phyloP scores from a whole-genome alignment of 768 basidiomycete species.

The Podaxis rugospora region DNA sequence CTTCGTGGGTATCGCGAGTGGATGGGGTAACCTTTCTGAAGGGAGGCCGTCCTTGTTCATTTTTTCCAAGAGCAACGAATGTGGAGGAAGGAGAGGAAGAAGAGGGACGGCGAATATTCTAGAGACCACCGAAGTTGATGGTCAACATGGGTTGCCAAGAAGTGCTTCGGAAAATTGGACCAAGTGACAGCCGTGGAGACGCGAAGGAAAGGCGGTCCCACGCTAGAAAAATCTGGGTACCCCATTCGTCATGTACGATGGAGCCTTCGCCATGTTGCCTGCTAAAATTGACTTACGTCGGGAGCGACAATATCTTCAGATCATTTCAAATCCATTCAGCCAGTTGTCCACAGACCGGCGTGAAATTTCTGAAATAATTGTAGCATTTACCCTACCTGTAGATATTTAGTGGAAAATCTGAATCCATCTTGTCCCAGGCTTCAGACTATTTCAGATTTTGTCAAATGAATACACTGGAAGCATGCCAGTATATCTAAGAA shows the following conservation, averaged over 20 bases:
- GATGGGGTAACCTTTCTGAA: neutral
- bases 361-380: too few species aligned
- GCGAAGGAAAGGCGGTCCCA: conserved; percentile 5
- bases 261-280: neutral
- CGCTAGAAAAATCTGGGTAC: neutral
- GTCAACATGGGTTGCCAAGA: neutral
- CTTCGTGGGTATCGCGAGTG: conserved; percentile 10
- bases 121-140: neutral
- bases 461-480: too few species aligned
- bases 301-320: too few species aligned
- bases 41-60: conserved; percentile 12
- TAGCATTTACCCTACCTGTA: too few species aligned
- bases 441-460: too few species aligned
- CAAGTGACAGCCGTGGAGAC: neutral
- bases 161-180: neutral
- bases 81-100: neutral
- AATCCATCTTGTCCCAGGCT: too few species aligned
- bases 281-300: neutral
- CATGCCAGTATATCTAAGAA: too few species aligned
- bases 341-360: too few species aligned
- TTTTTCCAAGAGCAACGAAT: conserved; percentile 6
- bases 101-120: too few species aligned
- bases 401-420: too few species aligned
- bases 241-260: conserved; percentile 5
- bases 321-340: too few species aligned